Base-by-base conservation (phyloP, 345 rosid species). In the Melastoma malabathricum region DNA sequence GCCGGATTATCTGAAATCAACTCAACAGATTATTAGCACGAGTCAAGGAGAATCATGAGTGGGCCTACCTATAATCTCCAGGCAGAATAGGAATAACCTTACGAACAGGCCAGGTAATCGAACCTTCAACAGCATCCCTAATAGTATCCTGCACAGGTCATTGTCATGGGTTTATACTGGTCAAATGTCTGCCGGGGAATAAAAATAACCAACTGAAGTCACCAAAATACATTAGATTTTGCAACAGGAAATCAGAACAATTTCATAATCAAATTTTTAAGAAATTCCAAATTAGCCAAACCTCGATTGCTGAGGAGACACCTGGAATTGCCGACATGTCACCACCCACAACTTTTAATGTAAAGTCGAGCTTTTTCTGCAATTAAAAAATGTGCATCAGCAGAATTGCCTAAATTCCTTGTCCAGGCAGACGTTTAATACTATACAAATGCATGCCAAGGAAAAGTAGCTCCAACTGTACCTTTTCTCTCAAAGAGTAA, bases 21-120 rank as follows among this genome's bases (percentile, higher is more conserved):
- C 12, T 34, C 9, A 12, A 34, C 12, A 34, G 12, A 34, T 34
- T 34, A 9, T 29, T 34, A 1, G 12, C 12, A 34, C 12, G 9
- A 48, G 10, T 46, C 44, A n/a, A 69, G 20, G 8, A 23, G 58
- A 60, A 61, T 16, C 25, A 0, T 13, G 18, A 8, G 18, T 50
- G 10, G 10, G 64, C 44, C 53, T 78, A 93, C 99, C 97, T 81
- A 62, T 88, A 93, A 67, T 93, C 97, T 51, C 99, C 97, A 14
- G 99, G 99, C 70, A 88, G 63, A 68, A 93, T 93, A 59, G 97
- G 97, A 66, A 93, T 48, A 70, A 93, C 75, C 81, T 93, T 93
- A 59, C 99, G 75, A 47, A 85, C 92, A 63, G 99, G 99, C 99
- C 99, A 93, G 46, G 94, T 88, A 57, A 93, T 88, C 29, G 95